Percentiles rank a stretch among this genome's conserved stretches.
Evolutionary conservation across 768 basidiomycete genomes (phyloP).

Genomic region (Mycena chlorophos): DNA sequence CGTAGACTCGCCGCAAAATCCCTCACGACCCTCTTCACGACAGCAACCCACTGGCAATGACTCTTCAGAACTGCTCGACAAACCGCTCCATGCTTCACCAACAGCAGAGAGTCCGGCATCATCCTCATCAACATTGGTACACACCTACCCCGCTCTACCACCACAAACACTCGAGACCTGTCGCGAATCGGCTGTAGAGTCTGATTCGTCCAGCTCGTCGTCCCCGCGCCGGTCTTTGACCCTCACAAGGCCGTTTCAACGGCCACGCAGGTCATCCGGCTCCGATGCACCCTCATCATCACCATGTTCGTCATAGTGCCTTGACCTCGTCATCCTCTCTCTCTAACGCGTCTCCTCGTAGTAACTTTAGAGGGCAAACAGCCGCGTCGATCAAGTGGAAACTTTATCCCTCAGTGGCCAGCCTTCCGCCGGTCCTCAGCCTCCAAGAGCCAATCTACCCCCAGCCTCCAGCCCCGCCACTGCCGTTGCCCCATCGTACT

Average conservation of each 20-base stretch:
- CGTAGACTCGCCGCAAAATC: conserved; percentile 13
- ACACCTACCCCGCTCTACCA: conserved; percentile 15
- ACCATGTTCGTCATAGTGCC: conserved; percentile 1
- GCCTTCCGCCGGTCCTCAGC: conserved; percentile 15
- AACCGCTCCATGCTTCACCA: background rate
- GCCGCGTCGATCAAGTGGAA: conserved; percentile 14
- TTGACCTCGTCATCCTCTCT: background rate
- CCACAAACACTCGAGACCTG: conserved; percentile 15
- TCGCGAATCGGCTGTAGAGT: conserved; percentile 21
- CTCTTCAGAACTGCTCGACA: conserved; percentile 1
- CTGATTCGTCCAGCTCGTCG: conserved; percentile 17
- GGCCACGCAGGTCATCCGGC: conserved; percentile 9
- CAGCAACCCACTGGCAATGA: conserved; percentile 20
- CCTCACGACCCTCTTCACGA: conserved; percentile 8
- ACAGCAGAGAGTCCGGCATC: conserved; percentile 21
- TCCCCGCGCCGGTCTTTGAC: conserved; percentile 18
- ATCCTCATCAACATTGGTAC: conserved; percentile 26
- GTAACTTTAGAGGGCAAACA: conserved; percentile 6
- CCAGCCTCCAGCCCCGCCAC: conserved; percentile 1
- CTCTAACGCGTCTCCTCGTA: background rate
- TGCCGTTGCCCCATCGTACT: conserved; percentile 6
- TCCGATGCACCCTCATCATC: conserved; percentile 4
- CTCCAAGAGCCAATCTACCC: conserved; percentile 1
- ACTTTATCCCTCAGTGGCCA: conserved; percentile 18
- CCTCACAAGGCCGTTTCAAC: conserved; percentile 7